Evolutionary conservation across 2,329 filamentous ascomycete species (phyloP), one percentile per base, ranked within the genome.

Genomic region (Didymella glomerata): DNA sequence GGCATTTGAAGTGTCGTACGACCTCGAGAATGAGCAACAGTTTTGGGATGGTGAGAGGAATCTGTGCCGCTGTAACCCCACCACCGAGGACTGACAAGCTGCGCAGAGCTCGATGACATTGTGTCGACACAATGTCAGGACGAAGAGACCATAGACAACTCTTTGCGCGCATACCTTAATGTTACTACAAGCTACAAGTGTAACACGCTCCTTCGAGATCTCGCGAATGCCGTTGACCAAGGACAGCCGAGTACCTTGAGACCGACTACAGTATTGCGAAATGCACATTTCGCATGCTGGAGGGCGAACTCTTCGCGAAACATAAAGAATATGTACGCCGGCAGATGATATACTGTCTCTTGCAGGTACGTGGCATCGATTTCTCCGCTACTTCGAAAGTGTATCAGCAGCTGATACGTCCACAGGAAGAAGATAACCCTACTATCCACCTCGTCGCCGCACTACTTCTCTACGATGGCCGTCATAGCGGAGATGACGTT

Each of bases 311-410:
- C 44, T 99, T 96, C 77, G 78, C 80, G 25, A 78, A 83, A 14
- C 89, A 97, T 76, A 85, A 87, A 66, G 89, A 92, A 57, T 98
- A 99, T 78, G 91, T 98, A 63, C 91, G 94, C 63, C 90, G 87
- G 44, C 95, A 98, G 80, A 92, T 99, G 71, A 88, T 98, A 65
- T 93, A 96, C 78, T 93, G 92, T 76, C 83, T 99, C 51, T 80
- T 97, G 52, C 85, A 88, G 80, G 85, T 87, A 77, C 46, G 76
- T 63, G 3, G 18, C 24, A 11, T 8, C 34, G 6, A 22, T 10
- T 18, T 36, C 18, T 10, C 36, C 10, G 22, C 38, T 24, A 38
- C 18, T 16, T n/a, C 25, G 11, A 22, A 11, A 8, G 20, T 28
- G 28, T 27, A 44, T 24, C 40, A 36, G 45, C 16, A 47, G 52